Base-by-base conservation (phyloP, 2,329 filamentous ascomycete genomes). In the Aphanoascus verrucosus region DNA sequence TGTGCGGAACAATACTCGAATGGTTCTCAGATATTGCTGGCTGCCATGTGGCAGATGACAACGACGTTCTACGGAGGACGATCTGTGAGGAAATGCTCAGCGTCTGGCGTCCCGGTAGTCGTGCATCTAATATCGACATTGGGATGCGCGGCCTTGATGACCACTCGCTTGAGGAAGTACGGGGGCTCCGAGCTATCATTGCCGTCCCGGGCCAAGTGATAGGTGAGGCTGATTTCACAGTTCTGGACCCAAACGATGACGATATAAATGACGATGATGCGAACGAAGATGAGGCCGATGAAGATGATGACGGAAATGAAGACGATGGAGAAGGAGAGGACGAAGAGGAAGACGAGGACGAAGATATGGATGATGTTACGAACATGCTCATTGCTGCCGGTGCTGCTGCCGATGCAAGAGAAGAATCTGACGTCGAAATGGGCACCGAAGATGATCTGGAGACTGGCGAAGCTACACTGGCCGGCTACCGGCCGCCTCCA, bases 1-100 rank as follows among this genome's bases (percentile, higher is more conserved):
- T 98, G 94, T 96, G 90, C 62, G 89, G 87, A n/a, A 88, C 89
- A 14, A 91, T 98, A 57, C 85, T 98, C 52, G 90, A 96, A 62
- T 98, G 94, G 94, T 78, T 98, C 17, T 80, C 84, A 50, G 94
- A 98, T 68, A 94, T 98, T 62, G 81, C 89, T 6, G 89, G 89
- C 31, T 96, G 90, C 68, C 85, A 82, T 51, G 86, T 95, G 45
- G 88, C 88, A 1, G 76, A 81, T 32, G 88, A 98, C 63, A 80
- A 83, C 57, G 77, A 86, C 56, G 82, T 97, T 15, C 74, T 98
- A 42, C 81, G 89, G 37, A 83, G 82, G 49, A 82, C 85, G 5
- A 81, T 98, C 38, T 98, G 93, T 64, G 88, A 97, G 67, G 88
- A 98, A 68, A 79, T 97, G 63, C 80, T 98, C 56, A 85, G 84